A percentile compares a stretch with the other conserved stretches of the same genome.
These are phyloP conservation scores for Pestalotiopsis sp. DNA, from an alignment of 2,329 filamentous ascomycete species.

Conservation along the genomic window DNA sequence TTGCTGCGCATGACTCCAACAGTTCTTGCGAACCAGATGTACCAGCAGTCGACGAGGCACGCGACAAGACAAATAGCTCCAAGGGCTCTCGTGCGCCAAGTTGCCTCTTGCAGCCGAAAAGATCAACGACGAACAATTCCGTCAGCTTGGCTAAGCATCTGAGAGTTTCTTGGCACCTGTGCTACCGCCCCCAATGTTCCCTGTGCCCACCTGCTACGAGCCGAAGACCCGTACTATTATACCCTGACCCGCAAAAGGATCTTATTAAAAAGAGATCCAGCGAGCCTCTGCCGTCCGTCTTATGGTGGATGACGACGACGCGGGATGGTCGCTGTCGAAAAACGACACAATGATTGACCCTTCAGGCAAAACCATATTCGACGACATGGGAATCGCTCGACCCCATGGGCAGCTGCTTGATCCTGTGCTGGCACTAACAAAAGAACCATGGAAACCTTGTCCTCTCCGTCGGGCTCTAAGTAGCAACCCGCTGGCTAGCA, in stretches of 20 bases:
- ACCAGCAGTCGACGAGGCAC: neutral
- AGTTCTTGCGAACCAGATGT: too few relatives aligned
- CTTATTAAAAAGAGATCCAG: neutral
- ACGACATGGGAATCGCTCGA: too few relatives aligned
- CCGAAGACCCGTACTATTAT: neutral
- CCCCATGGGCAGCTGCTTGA: too few relatives aligned
- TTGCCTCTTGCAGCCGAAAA: neutral
- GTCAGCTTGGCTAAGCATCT: neutral
- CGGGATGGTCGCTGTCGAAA: too few relatives aligned
- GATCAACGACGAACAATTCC: neutral
- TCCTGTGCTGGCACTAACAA: too few relatives aligned
- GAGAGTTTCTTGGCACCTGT: slow-evolving; percentile 5
- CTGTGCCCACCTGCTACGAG: neutral
- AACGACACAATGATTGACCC: too few relatives aligned
- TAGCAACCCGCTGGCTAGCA: neutral
- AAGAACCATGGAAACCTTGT: neutral
- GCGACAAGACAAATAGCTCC: neutral
- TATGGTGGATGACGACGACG: too few relatives aligned
- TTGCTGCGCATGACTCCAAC: neutral
- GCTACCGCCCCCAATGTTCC: neutral
- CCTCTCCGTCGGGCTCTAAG: neutral
- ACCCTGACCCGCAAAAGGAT: neutral
- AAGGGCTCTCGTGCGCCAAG: neutral
- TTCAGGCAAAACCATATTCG: too few relatives aligned
- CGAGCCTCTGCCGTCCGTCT: neutral